phyloP scores from a whole-genome alignment of 345 rosid genomes.

The Sonneratia alba region DNA sequence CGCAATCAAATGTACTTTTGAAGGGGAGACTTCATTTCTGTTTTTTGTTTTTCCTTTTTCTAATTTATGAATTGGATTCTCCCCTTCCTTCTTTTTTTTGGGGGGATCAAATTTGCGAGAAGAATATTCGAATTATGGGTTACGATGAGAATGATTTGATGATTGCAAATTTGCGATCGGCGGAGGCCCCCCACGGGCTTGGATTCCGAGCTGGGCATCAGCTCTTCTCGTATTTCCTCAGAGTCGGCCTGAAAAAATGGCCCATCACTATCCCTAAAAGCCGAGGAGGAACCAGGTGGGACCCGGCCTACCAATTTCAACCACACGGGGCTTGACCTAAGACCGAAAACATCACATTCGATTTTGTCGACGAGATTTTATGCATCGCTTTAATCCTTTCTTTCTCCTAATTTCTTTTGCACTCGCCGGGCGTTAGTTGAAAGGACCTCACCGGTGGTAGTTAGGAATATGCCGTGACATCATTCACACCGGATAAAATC shows the following conservation, averaged over 20 bases:
- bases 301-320: no score
- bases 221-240: neutral
- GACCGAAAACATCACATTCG: no score
- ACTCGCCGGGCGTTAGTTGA: no score
- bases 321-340: no score
- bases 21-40: neutral
- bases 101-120: no score
- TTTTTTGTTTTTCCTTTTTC: neutral
- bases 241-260: constrained; percentile 14
- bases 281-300: neutral
- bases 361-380: no score
- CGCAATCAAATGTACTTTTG: neutral
- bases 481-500: no score
- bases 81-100: neutral
- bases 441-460: no score
- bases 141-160: neutral
- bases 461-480: no score
- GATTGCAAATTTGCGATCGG: neutral
- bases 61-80: neutral
- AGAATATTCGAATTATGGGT: neutral
- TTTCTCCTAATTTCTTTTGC: no score
- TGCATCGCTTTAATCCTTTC: no score
- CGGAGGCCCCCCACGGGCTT: neutral
- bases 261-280: constrained; percentile 13
- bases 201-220: constrained; percentile 14